Evolutionary conservation across 2,329 filamentous ascomycete species (phyloP), one percentile per base, ranked within the genome.

Genomic region (Fusarium sp.): DNA sequence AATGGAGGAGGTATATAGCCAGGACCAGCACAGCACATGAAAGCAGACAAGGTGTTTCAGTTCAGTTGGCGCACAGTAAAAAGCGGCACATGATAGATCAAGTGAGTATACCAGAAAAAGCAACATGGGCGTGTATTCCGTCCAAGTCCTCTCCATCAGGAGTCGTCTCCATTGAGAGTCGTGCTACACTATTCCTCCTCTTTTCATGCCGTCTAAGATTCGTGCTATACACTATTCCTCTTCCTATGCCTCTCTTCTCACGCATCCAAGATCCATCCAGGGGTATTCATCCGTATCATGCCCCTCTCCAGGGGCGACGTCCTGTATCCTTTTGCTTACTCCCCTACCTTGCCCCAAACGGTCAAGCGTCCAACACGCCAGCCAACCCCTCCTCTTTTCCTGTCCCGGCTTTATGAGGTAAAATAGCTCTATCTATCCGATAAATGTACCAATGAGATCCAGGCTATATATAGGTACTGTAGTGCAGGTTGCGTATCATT

Each of bases 381-480:
- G 48, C 41, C 18, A 22, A 35, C 61, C 31, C 56, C 52, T 60
- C 33, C 39, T 75, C 57, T 70, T 64, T 50, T 57, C 69, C 67
- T 64, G 54, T 57, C 69, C 67, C 57, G 20, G 43, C 41, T 29
- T 29, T 35, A 45, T 37, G 65, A 52, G 59, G 24, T 64, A 52
- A 52, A 52, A 52, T 29, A 31, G 58, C 48, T 72, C 74, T 67
- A 58, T 64, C 69, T 77, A 67, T 71, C 50, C 73, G 67, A 45
- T 50, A 76, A 76, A 78, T 74, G 72, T 65, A 71, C 69, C 65
- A 58, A 72, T 56, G 48, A 69, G 64, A 78, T 77, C 56, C 63
- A 69, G 61, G 65, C 68, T 73, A 62, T 69, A 75, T 75, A 68
- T 72, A 69, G 56, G 48, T 64, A 64, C 43, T 16, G 43, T 27